Base-by-base conservation (phyloP, 805 yeast genomes). In the Komagataella populi region DNA sequence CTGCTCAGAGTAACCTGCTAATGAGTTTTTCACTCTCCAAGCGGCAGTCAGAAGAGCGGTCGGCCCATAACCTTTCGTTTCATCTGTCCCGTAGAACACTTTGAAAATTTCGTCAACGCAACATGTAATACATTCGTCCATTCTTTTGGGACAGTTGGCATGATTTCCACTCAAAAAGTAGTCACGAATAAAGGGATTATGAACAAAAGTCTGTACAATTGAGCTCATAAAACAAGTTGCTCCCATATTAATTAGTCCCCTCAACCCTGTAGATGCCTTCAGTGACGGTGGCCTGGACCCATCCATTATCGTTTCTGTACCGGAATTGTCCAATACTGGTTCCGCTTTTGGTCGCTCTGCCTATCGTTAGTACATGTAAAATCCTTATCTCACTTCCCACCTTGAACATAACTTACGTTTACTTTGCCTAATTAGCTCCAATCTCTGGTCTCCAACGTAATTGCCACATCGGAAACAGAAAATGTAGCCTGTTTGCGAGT, bases 141-240 rank as follows among this genome's bases (percentile, higher is more conserved):
- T 58, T 20, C 54, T 56, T 47, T 66, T 68, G 4, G 67, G 66
- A 59, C 88, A 81, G 56, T 77, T 68, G 58, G 73, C 73, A 66
- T 88, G 96, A 44, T 76, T 72, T 46, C 90, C 95, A 23, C 81
- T 72, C 63, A 93, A 73, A 59, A 87, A 89, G 56, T 83, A 83
- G 59, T 81, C 78, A 53, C 91, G 77, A 46, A 93, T 76, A 53
- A 87, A 73, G 6, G 99, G 98, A 61, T 93, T 93, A 64, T 93
- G 99, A 46, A 93, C 71, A 50, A 91, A 68, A 0, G 95, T 80
- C 68, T 93, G 99, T 45, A 93, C 67, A n/a, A 90, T 80, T 44
- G 91, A 84, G 57, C 96, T 86, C 87, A 93, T 91, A 69, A 88
- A 93, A 69, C 99, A 93, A 0, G 99, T 93, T 0, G 99, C 86